Evolutionary conservation across 1,284 basidiomycete genomes (phyloP).

Genomic region (Boletus holoroseus): DNA sequence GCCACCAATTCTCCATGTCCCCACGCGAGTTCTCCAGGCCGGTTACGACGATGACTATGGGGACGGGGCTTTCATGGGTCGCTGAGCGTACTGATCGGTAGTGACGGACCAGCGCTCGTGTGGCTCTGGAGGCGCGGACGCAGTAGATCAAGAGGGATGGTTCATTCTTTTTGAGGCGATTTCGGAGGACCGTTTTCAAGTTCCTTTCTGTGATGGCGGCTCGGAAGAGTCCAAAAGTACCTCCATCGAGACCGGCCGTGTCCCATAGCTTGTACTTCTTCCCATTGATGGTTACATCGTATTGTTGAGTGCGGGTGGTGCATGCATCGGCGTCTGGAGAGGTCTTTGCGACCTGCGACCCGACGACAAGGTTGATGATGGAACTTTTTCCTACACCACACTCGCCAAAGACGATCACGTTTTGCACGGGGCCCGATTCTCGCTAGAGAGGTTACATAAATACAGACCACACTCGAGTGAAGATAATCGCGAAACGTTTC

Average conservation of each 20-base stretch:
- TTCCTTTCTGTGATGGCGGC: constrained; percentile 23
- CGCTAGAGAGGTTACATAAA: constrained; percentile 12
- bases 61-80: constrained; percentile 15
- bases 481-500: not conserved
- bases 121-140: constrained; percentile 31
- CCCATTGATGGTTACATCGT: constrained; percentile 21
- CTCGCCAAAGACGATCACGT: constrained; percentile 34
- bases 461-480: not conserved
- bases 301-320: constrained; percentile 19
- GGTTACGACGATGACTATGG: constrained; percentile 32
- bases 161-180: constrained; percentile 19
- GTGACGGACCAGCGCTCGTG: constrained; percentile 27
- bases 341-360: constrained; percentile 23
- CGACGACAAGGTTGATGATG: constrained; percentile 29
- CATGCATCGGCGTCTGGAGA: constrained; percentile 30
- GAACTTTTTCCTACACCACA: constrained; percentile 34
- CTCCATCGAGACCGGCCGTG: constrained; percentile 31
- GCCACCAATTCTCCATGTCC: constrained; percentile 36
- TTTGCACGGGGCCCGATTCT: constrained; percentile 11
- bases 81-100: constrained; percentile 25
- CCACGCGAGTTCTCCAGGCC: constrained; percentile 30
- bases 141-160: constrained; percentile 31
- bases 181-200: constrained; percentile 27
- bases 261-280: constrained; percentile 32
- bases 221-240: constrained; percentile 25